Base-by-base conservation (phyloP, 202 grass and related monocot genomes). In the Setaria italica region DNA sequence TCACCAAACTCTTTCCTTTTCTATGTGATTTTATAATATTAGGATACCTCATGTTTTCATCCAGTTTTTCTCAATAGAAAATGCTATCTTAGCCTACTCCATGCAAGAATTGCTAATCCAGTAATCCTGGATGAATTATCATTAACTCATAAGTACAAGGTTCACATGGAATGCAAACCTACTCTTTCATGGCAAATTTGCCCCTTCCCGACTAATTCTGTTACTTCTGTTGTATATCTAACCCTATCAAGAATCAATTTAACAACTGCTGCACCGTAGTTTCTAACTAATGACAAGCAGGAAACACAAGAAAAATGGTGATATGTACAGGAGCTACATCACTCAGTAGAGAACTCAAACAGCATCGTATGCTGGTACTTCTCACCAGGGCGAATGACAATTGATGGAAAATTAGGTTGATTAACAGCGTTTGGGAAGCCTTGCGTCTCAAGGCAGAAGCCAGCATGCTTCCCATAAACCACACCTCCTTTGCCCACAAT, bases 371-470 rank as follows among this genome's bases (percentile, higher is more conserved):
- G 90, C 45, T 49, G 78, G 53, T 92, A 87, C 76, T 87, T 92
- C 37, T 90, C 88, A 79, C 90, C 90, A 20, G 93, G 85, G 25
- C 79, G 85, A 86, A 95, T 77, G 1, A 84, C 39, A 55, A 95
- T 58, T 20, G 90, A 84, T 33, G 90, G 92, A 64, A 94, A 94
- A 75, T 84, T 90, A 30, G 82, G 88, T 14, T 90, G 88, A 72
- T 95, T 95, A 57, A 95, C 81, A 11, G 90, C 90, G 77, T 95
- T 92, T 19, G 93, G 90, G 17, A 92, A 95, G 74, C 93, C 93
- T 55, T 95, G 90, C 0, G 90, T 95, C 90, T 92, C 90, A 4
- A 95, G 80, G 80, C 90, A 95, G 6, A 95, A 54, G 2, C 76
- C 93, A 9, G 88, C 65, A 60, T 95, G 82, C 83, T 92, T 90